These are phyloP conservation scores for Claviceps purpurea DNA, from an alignment of 2,329 filamentous ascomycete species.

Conservation along the genomic window DNA sequence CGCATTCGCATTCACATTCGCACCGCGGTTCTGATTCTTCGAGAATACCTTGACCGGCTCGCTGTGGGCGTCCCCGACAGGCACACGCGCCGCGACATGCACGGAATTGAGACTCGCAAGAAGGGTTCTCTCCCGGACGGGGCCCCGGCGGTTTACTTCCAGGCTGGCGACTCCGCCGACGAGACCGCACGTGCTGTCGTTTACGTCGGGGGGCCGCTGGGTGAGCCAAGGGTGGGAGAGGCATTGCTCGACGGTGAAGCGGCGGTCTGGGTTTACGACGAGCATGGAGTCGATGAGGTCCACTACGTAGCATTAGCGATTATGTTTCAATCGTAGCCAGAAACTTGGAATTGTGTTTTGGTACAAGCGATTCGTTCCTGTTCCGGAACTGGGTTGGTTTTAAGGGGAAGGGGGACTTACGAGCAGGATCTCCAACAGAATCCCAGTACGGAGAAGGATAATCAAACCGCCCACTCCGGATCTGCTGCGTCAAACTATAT, in stretches of 20 bases:
- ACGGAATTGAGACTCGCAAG: slow-evolving; percentile 72
- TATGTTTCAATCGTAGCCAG: no score
- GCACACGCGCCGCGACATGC: slow-evolving; percentile 35
- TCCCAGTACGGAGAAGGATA: slow-evolving; percentile 92
- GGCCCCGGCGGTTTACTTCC: slow-evolving; percentile 71
- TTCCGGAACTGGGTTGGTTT: not conserved
- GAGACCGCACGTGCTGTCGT: slow-evolving; percentile 84
- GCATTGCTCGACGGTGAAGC: slow-evolving; percentile 83
- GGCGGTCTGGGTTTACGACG: slow-evolving; percentile 68
- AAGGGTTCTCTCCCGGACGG: slow-evolving; percentile 71
- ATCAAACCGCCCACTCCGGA: slow-evolving; percentile 76
- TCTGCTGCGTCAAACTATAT: slow-evolving; percentile 78
- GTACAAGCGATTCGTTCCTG: no score
- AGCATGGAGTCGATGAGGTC: slow-evolving; percentile 95
- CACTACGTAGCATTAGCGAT: slow-evolving; percentile 23
- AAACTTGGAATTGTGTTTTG: no score
- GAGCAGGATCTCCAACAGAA: slow-evolving; percentile 50
- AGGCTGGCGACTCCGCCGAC: slow-evolving; percentile 74
- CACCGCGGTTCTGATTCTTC: slow-evolving; percentile 45
- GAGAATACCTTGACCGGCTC: slow-evolving; percentile 58
- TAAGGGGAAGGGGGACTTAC: slow-evolving; percentile 24
- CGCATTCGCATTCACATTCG: slow-evolving; percentile 23
- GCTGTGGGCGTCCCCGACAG: slow-evolving; percentile 38
- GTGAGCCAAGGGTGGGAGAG: slow-evolving; percentile 84
- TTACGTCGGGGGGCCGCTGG: slow-evolving; percentile 43